Evolutionary conservation across 2,329 filamentous ascomycete species (phyloP).

Genomic region (Epicoccum nigrum): DNA sequence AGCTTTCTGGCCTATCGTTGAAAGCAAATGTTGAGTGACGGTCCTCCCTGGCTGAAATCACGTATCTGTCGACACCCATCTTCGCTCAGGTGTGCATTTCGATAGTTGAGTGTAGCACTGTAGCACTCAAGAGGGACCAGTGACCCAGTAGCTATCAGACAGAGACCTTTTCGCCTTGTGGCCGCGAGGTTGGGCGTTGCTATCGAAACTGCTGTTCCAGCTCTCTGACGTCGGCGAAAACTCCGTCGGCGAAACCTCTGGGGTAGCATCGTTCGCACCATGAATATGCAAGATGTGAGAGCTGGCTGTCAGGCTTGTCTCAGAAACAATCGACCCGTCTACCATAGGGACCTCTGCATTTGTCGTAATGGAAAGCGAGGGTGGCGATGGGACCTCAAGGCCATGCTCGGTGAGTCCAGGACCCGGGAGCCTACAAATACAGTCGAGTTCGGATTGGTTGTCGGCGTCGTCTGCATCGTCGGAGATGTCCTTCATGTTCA

Average conservation of each 20-base stretch:
- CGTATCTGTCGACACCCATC: no score
- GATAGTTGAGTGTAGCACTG: neutral
- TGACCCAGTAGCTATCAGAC: conserved; percentile 17
- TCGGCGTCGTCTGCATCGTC: neutral
- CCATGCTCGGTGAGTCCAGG: conserved; percentile 16
- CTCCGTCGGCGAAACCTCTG: conserved; percentile 10
- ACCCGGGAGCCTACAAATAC: neutral
- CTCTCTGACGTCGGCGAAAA: neutral
- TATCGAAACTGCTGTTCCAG: conserved; percentile 23
- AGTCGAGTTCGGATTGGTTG: neutral
- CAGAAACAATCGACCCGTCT: conserved; percentile 91
- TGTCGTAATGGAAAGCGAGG: neutral
- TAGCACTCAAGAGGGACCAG: conserved; percentile 14
- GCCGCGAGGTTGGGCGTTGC: neutral
- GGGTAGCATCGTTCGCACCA: conserved; percentile 63
- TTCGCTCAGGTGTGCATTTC: conserved; percentile 9
- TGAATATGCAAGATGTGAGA: conserved; percentile 87
- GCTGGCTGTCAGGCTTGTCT: conserved; percentile 92
- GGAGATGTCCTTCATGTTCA: conserved; percentile 11
- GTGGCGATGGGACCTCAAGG: conserved; percentile 15
- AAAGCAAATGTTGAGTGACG: no score
- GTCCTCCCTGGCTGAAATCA: no score
- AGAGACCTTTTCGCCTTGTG: conserved; percentile 27
- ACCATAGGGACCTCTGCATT: conserved; percentile 59
- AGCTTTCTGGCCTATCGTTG: no score